Conservation (phyloP, 2,329 filamentous ascomycete species). For the Exophiala aquamarina region DNA sequence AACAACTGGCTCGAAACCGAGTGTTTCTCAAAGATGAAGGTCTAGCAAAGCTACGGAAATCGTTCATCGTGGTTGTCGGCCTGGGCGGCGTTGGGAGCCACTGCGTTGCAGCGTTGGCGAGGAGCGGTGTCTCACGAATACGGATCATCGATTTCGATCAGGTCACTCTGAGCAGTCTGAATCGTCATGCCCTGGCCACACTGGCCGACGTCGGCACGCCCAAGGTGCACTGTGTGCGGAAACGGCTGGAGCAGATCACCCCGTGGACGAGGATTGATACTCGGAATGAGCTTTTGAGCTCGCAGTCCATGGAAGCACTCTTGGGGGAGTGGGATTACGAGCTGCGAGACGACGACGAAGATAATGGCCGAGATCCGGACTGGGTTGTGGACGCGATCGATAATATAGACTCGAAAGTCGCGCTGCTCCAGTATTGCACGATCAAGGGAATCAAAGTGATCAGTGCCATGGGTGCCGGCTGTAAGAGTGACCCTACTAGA, state of each 20-base stretch:
- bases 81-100: conserved; percentile 95
- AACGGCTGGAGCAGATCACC: conserved; percentile 77
- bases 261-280: conserved; percentile 93
- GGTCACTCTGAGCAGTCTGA: conserved; percentile 89
- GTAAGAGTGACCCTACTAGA: conserved; percentile 81
- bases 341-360: conserved; percentile 49
- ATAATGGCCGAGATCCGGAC: conserved; percentile 59
- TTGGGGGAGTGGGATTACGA: conserved; percentile 63
- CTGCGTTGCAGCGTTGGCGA: conserved; percentile 78
- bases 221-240: conserved; percentile 83
- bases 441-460: conserved; percentile 77
- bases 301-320: conserved; percentile 62
- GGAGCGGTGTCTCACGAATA: conserved; percentile 84
- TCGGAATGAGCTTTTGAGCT: conserved; percentile 78
- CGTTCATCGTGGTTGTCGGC: conserved; percentile 87
- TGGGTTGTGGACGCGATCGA: conserved; percentile 98
- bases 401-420: conserved; percentile 96
- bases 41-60: conserved; percentile 71
- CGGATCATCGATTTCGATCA: conserved; percentile 96
- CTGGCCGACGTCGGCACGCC: conserved; percentile 89
- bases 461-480: conserved; percentile 93
- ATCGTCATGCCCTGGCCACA: conserved; percentile 93
- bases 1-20: conserved; percentile 89
- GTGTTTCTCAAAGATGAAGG: conserved; percentile 86
- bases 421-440: conserved; percentile 83